Conservation (phyloP, 441 rosid genomes). For the Gossypium lobatum region DNA sequence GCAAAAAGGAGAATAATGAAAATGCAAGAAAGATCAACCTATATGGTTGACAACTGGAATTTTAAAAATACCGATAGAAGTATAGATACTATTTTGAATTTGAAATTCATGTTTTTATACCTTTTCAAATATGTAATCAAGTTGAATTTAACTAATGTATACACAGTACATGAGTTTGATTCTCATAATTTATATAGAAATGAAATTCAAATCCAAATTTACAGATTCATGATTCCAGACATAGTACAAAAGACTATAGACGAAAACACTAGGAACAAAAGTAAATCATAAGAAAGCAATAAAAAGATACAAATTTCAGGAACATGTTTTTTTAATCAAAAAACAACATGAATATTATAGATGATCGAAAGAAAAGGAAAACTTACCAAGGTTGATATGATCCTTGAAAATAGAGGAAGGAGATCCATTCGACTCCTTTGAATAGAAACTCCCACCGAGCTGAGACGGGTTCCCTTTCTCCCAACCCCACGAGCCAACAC, state of each 20-base stretch:
- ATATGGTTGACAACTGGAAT: neutral
- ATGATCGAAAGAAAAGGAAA: neutral
- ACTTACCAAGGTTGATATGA: conserved; percentile 35
- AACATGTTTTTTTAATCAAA: neutral
- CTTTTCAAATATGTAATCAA: neutral
- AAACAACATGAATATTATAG: neutral
- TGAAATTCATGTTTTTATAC: neutral
- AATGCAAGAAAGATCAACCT: neutral
- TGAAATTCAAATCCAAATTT: neutral
- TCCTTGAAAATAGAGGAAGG: conserved; percentile 21
- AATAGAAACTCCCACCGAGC: conserved; percentile 23
- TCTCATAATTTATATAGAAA: neutral
- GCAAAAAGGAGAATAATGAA: neutral
- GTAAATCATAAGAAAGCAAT: neutral
- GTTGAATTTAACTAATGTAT: neutral
- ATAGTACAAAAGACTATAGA: neutral
- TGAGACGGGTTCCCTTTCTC: conserved; percentile 23
- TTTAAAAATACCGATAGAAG: neutral
- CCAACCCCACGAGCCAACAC: conserved; percentile 28
- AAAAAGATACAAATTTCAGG: neutral
- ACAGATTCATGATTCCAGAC: neutral
- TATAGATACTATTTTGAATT: neutral
- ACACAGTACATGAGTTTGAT: neutral
- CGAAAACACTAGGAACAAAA: neutral
- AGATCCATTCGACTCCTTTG: conserved; percentile 21